Evolutionary conservation across 1,284 basidiomycete genomes (phyloP), one percentile per base, ranked within the genome.

Genomic region (Agaricales sp.): DNA sequence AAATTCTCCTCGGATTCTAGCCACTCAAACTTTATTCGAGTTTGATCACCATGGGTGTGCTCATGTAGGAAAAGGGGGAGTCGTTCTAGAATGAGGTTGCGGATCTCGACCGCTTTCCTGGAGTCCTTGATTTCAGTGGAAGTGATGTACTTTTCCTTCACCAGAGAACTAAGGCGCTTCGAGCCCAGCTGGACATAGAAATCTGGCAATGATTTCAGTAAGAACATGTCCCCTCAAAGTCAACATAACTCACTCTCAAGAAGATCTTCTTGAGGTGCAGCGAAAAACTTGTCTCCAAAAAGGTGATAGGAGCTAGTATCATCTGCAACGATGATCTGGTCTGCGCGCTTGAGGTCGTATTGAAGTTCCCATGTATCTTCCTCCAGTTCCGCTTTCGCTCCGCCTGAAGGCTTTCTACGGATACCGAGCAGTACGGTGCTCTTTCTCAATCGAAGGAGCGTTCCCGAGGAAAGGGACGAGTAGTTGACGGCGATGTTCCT

Each of bases 61-160:
- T 96, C 93, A 49, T 96, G 87, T 4, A 98, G 70, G 69, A 98
- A 98, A 25, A 99, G 71, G 0, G 92, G 91, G 12, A 96, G 71
- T 21, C 95, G 75, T 65, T 98, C 89, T n/a, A 95, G 67, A 1
- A 95, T 80, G 25, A 92, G 70, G 1, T 68, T 57, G 4, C 78
- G 76, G 6, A 73, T 73, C 11, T 80, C 77, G 1, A 59, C 57
- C 0, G 80, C 75, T 24, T 65, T 62, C 53, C 70, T 75, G 0
- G 73, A 68, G 37, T 69, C 63, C 47, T 62, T 63, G 25, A 81
- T 63, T 59, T 87, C 82, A 4, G 60, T 65, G 2, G 73, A 69
- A 0, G 78, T 74, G 47, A 80, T 75, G 57, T 88, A 87, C 43
- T 88, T 80, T 57, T 93, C 88, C 51, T 77, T 76, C 35, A 97